phyloP scores from a whole-genome alignment of 169 alveolate species.

The Plasmodium vivax region DNA sequence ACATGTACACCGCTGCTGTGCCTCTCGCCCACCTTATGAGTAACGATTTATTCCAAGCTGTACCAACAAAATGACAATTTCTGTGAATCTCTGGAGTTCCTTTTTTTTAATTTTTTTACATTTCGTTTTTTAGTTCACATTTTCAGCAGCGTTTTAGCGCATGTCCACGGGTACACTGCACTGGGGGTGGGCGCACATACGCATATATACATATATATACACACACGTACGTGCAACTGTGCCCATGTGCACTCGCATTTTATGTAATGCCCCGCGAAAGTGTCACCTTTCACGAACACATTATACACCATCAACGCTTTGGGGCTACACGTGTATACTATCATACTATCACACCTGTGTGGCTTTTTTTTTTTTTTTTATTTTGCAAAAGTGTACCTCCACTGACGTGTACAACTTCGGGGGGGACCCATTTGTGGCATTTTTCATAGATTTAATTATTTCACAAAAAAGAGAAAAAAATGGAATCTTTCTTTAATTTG shows the following conservation, averaged over 20 bases:
- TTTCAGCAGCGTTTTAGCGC: not conserved
- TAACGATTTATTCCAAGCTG: not conserved
- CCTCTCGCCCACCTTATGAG: not conserved
- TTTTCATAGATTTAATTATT: constrained; percentile 7
- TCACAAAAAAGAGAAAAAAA: constrained; percentile 30
- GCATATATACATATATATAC: not conserved
- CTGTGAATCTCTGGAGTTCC: not conserved
- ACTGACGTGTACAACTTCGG: not conserved
- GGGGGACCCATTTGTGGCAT: not conserved
- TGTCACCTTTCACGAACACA: not conserved
- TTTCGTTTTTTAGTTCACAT: not conserved
- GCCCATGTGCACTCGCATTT: not conserved
- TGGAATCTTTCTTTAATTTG: not conserved
- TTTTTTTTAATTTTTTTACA: not conserved
- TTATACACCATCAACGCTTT: not conserved
- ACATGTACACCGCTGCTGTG: not conserved
- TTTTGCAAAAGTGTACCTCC: not conserved
- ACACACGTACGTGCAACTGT: not conserved
- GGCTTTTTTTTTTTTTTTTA: not conserved
- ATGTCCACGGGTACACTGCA: not conserved
- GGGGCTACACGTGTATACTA: not conserved
- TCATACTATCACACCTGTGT: not conserved
- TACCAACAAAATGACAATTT: not conserved
- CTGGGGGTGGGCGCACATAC: not conserved
- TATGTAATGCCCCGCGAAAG: not conserved